phyloP scores from a whole-genome alignment of 2,329 filamentous ascomycete genomes.

The Trichothecium roseum region DNA sequence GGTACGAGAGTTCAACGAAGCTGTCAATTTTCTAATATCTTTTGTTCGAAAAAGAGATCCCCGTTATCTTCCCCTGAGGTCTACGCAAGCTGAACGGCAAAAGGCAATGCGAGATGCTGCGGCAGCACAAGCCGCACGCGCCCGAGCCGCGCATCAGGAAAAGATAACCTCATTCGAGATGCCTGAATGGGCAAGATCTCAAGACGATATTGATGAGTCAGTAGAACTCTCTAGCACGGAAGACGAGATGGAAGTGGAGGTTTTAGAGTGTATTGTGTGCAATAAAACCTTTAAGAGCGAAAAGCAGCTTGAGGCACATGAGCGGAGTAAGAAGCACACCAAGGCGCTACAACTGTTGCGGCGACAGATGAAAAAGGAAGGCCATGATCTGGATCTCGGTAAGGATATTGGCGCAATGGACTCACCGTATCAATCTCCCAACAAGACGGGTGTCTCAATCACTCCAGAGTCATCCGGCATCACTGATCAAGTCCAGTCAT shows the following conservation, averaged over 20 bases:
- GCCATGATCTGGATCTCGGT: constrained; percentile 46
- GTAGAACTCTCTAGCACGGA: constrained; percentile 36
- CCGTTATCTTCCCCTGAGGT: constrained; percentile 65
- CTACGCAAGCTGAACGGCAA: constrained; percentile 73
- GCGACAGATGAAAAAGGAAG: constrained; percentile 75
- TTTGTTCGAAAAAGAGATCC: constrained; percentile 91
- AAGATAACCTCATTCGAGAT: constrained; percentile 55
- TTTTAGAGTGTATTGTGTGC: constrained; percentile 69
- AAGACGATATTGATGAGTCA: constrained; percentile 37
- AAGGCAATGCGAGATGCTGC: constrained; percentile 67
- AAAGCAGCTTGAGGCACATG: constrained; percentile 82
- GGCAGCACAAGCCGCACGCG: constrained; percentile 73
- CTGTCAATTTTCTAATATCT: constrained; percentile 72
- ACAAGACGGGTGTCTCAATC: background rate
- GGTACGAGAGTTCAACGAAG: constrained; percentile 82
- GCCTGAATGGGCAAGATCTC: constrained; percentile 65
- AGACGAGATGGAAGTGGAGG: constrained; percentile 43
- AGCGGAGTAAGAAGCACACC: constrained; percentile 91
- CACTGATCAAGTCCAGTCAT: constrained; percentile 4
- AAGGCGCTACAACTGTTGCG: constrained; percentile 76
- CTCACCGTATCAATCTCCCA: background rate
- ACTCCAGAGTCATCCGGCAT: too few species aligned
- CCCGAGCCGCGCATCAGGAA: constrained; percentile 70
- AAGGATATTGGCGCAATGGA: too few species aligned
- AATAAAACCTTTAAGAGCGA: constrained; percentile 79